Evolutionary conservation across 805 yeast species (phyloP), one percentile per base, ranked within the genome.

Genomic region (Candida chauliodis): DNA sequence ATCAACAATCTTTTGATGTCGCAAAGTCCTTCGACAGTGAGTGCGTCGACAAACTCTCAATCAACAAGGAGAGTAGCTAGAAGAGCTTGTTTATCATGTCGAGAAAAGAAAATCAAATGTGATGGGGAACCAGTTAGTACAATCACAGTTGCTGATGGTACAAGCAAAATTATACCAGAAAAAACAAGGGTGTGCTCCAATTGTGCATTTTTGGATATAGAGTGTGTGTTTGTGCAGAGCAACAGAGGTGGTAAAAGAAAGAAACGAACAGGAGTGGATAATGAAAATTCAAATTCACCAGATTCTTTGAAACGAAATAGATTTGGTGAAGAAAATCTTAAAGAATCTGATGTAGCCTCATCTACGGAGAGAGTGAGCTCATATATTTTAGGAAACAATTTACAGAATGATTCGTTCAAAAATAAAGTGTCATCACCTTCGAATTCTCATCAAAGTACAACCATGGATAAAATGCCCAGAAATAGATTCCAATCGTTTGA

Each of bases 81-180:
- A 41, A 61, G 80, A 33, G 85, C 85, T 0, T 79, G 85, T 52
- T 59, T 80, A 5, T 67, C 78, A 4, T 79, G 86, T 43, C 73
- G 86, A 28, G 82, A 76, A 47, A 78, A 76, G 59, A 79, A 80
- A 48, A 68, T 79, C 45, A 79, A 78, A 47, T 79, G 86, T 55
- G 84, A 79, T 46, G 85, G 85, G 10, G 84, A 78, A 46, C 50
- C 64, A 10, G 49, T 54, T 4, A 45, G 42, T 27, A 38, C 45
- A 16, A 40, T 41, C 17, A 36, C 42, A n/a, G 29, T 38, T 17
- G 32, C 42, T 5, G 52, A 56, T 3, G 58, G 56, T 5, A 53
- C 47, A 34, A 52, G 44, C 28, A 48, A 41, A 36, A 36, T 43
- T 11, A 31, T 35, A 9, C 42, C 49, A 38, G 62, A 54, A 38